Evolutionary conservation across 371 early-diverging fungal genomes (phyloP).

Genomic region (Mucor indicus): DNA sequence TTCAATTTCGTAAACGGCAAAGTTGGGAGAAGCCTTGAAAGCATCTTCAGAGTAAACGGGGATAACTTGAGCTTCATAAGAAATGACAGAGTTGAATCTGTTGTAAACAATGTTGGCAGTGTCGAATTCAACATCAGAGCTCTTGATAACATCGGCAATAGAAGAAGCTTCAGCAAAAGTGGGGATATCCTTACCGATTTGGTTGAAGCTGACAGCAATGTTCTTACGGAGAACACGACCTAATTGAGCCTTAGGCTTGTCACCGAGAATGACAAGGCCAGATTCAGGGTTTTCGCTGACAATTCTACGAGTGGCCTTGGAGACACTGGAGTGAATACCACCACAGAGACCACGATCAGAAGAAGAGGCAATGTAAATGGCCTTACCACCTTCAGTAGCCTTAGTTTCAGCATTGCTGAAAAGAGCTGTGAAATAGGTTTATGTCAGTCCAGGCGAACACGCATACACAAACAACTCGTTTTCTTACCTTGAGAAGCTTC

Average conservation of each 20-base stretch:
- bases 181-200: conserved; percentile 88
- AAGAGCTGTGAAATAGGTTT: conserved; percentile 57
- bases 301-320: conserved; percentile 78
- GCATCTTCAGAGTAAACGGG: conserved; percentile 65
- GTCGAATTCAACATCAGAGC: conserved; percentile 67
- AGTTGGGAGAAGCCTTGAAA: conserved; percentile 82
- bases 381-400: conserved; percentile 55
- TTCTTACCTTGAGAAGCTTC: conserved; percentile 65
- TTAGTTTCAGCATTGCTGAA: conserved; percentile 76
- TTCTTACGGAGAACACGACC: conserved; percentile 71
- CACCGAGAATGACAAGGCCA: conserved; percentile 81
- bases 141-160: conserved; percentile 78
- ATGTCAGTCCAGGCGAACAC: background rate
- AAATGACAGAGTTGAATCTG: conserved; percentile 90
- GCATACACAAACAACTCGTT: conserved; percentile 1
- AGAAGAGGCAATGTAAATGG: conserved; percentile 79
- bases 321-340: conserved; percentile 95
- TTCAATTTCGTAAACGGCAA: conserved; percentile 89
- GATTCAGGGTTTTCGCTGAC: conserved; percentile 58
- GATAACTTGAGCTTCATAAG: conserved; percentile 81
- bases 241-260: conserved; percentile 93
- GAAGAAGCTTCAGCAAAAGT: conserved; percentile 87
- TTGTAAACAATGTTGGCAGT: conserved; percentile 87
- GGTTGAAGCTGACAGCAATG: conserved; percentile 83
- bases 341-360: conserved; percentile 99